A percentile compares a stretch with the other conserved stretches of the same genome.
Evolutionary conservation across 192 early-diverging fungal species (phyloP).

Genomic region (Backusella tarrabulga): DNA sequence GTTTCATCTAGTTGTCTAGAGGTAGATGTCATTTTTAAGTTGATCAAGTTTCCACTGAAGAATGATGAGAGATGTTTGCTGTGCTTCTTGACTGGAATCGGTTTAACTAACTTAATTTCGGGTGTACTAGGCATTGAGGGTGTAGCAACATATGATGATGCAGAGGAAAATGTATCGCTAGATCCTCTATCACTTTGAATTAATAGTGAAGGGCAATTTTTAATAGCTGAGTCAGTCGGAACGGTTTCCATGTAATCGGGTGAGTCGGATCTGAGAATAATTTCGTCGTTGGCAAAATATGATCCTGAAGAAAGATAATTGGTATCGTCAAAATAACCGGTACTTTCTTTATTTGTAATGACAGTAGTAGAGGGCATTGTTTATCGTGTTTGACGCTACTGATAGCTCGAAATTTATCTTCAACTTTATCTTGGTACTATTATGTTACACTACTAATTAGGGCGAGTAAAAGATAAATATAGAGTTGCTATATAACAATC

Average conservation of each 20-base stretch:
- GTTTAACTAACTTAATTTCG: background rate
- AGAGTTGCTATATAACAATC: background rate
- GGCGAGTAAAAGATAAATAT: background rate
- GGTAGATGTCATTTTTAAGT: constrained; percentile 7
- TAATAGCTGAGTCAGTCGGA: background rate
- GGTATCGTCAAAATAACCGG: background rate
- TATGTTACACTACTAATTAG: background rate
- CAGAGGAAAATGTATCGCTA: constrained; percentile 4
- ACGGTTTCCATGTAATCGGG: background rate
- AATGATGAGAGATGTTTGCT: background rate
- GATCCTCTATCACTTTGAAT: constrained; percentile 7
- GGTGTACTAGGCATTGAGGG: background rate
- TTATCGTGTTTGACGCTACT: background rate
- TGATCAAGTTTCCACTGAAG: background rate
- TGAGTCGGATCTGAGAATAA: constrained; percentile 9
- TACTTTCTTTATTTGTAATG: background rate
- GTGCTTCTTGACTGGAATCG: constrained; percentile 6
- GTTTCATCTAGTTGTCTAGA: background rate
- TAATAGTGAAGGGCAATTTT: background rate
- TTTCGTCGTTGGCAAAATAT: background rate
- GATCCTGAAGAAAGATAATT: background rate
- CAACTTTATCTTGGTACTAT: background rate
- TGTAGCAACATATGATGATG: background rate
- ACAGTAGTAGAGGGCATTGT: background rate
- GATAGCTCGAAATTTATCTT: background rate